phyloP scores from a whole-genome alignment of 202 grass and related monocot genomes.

The Zoysia matrella region DNA sequence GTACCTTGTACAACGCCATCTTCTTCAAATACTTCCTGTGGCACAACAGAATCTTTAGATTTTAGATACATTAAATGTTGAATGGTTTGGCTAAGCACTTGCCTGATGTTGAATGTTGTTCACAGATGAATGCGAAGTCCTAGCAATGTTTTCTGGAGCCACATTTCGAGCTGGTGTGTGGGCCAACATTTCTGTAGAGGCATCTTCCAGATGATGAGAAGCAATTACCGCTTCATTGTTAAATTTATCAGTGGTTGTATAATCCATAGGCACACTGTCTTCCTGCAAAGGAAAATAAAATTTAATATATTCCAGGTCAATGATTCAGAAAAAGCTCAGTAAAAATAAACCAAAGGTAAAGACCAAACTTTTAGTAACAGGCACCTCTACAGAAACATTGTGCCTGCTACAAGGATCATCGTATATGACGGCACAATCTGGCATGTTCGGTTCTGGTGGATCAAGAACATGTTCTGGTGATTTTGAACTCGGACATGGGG shows the following conservation, averaged over 20 bases:
- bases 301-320: conserved; percentile 22
- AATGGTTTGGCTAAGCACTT: conserved; percentile 45
- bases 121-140: conserved; percentile 35
- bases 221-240: conserved; percentile 33
- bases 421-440: conserved; percentile 20
- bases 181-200: conserved; percentile 25
- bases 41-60: conserved; percentile 34
- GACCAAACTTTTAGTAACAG: conserved; percentile 31
- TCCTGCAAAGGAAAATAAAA: conserved; percentile 50
- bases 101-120: conserved; percentile 38
- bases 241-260: conserved; percentile 18
- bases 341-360: conserved; percentile 30
- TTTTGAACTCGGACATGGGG: conserved; percentile 22
- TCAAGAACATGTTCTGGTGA: conserved; percentile 37
- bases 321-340: conserved; percentile 39
- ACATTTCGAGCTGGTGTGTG: conserved; percentile 34
- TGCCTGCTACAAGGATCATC: conserved; percentile 27
- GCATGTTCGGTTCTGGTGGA: conserved; percentile 26
- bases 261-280: conserved; percentile 38
- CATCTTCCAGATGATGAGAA: conserved; percentile 40
- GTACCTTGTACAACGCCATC: conserved; percentile 50
- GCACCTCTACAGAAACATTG: conserved; percentile 33
- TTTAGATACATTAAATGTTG: conserved; percentile 27
- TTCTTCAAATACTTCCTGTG: conserved; percentile 48
- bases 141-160: conserved; percentile 10